phyloP scores from a whole-genome alignment of 768 basidiomycete species.

The Leucosporidium yakuticum region DNA sequence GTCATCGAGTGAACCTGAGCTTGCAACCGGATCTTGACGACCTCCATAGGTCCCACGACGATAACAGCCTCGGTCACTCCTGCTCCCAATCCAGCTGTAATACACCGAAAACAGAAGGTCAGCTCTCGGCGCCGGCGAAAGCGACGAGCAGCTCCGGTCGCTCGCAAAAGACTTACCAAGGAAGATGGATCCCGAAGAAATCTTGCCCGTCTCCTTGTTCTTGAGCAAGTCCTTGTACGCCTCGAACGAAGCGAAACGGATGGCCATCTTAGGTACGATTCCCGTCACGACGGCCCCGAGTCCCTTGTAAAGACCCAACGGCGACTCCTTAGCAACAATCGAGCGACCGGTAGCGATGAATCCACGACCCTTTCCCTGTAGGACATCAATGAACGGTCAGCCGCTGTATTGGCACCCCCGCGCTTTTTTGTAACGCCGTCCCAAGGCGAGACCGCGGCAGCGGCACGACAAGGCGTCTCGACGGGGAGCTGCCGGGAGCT shows the following conservation, averaged over 20 bases:
- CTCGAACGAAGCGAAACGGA: slow-evolving; percentile 96
- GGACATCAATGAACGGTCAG: neutral
- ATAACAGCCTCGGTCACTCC: slow-evolving; percentile 73
- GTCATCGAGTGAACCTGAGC: slow-evolving; percentile 95
- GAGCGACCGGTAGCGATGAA: slow-evolving; percentile 84
- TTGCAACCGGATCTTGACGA: slow-evolving; percentile 95
- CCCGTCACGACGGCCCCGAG: slow-evolving; percentile 93
- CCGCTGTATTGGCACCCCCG: no score
- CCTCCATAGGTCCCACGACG: slow-evolving; percentile 98
- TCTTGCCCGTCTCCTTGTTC: slow-evolving; percentile 69
- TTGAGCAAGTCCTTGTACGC: slow-evolving; percentile 79
- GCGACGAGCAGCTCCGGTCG: neutral
- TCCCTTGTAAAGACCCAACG: slow-evolving; percentile 89
- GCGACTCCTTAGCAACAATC: slow-evolving; percentile 85
- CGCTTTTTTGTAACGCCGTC: neutral
- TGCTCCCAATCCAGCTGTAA: slow-evolving; percentile 70
- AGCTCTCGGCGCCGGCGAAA: neutral
- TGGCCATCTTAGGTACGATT: slow-evolving; percentile 99
- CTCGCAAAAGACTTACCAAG: slow-evolving; percentile 54
- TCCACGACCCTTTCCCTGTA: slow-evolving; percentile 80
- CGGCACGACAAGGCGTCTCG: neutral
- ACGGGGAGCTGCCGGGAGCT: no score
- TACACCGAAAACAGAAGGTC: neutral
- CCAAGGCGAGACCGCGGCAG: slow-evolving; percentile 3
- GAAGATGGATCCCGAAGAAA: slow-evolving; percentile 73